phyloP scores from a whole-genome alignment of 2,329 filamentous ascomycete species.

The Colletotrichum gloeosporioides region DNA sequence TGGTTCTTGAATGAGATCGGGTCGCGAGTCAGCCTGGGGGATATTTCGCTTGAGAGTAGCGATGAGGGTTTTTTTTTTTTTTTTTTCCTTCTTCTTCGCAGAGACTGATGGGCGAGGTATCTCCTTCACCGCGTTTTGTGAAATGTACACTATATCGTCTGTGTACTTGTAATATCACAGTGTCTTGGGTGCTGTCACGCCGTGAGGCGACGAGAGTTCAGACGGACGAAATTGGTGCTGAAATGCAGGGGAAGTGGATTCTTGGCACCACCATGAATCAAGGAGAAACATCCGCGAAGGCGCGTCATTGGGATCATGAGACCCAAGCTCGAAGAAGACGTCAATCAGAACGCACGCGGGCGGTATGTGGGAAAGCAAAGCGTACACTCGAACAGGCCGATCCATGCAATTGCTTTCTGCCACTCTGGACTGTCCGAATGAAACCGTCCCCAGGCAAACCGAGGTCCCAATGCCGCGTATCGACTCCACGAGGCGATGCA shows the following conservation, averaged over 20 bases:
- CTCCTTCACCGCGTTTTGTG: neutral
- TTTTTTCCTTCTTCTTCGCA: neutral
- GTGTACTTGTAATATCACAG: neutral
- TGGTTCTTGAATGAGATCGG: neutral
- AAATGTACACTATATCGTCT: neutral
- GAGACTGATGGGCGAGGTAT: neutral
- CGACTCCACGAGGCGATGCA: neutral
- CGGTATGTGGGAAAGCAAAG: neutral
- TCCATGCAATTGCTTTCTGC: conserved; percentile 1
- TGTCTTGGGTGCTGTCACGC: neutral
- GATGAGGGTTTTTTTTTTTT: neutral
- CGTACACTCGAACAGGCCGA: neutral
- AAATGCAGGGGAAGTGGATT: conserved; percentile 17
- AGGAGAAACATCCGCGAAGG: neutral
- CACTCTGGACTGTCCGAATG: neutral
- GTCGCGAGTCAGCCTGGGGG: neutral
- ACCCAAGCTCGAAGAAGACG: neutral
- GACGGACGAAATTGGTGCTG: neutral
- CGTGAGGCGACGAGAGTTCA: neutral
- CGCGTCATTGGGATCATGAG: neutral
- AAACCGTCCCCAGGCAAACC: neutral
- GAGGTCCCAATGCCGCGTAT: neutral
- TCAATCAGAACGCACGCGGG: neutral
- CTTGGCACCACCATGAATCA: conserved; percentile 13
- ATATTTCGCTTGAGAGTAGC: neutral